Percentiles rank a stretch among this genome's conserved stretches.
phyloP scores from a whole-genome alignment of 306 rosid species.

The Urtica urens region DNA sequence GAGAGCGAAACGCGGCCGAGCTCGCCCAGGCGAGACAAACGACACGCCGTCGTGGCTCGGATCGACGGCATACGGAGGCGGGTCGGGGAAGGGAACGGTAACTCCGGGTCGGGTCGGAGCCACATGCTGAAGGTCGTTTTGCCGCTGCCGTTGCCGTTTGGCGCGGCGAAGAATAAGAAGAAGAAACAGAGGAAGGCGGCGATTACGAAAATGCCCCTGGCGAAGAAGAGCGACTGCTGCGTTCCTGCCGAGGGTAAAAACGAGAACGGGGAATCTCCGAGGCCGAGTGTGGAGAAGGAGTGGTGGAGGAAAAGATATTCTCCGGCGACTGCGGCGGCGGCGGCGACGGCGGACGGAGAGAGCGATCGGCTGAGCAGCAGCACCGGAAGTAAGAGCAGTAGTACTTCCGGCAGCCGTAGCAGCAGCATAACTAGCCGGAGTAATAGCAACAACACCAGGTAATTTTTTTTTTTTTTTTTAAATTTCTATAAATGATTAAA shows the following conservation, averaged over 20 bases:
- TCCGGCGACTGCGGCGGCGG: neutral
- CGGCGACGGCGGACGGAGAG: neutral
- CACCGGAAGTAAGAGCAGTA: conserved; percentile 48
- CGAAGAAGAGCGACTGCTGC: neutral
- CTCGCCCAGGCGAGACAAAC: neutral
- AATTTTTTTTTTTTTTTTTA: neutral
- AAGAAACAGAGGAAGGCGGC: neutral
- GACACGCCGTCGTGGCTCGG: neutral
- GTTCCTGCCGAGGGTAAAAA: neutral
- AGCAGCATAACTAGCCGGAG: conserved; percentile 13
- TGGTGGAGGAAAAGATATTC: conserved; percentile 67
- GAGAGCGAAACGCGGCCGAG: neutral
- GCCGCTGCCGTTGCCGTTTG: conserved; percentile 49
- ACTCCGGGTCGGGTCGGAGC: conserved; percentile 43
- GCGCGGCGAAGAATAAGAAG: conserved; percentile 21
- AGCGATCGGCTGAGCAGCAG: conserved; percentile 28
- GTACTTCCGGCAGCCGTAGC: conserved; percentile 16
- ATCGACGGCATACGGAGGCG: conserved; percentile 6
- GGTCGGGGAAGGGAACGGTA: conserved; percentile 17
- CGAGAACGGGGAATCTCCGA: neutral
- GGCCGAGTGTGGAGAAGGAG: conserved; percentile 39
- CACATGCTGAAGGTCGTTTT: conserved; percentile 61
- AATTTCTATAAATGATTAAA: neutral
- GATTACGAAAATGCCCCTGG: neutral
- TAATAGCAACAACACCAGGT: conserved; percentile 32